Evolutionary conservation across 2,329 filamentous ascomycete species (phyloP), one percentile per base, ranked within the genome.

Genomic region (Trichocomaceae sp.): DNA sequence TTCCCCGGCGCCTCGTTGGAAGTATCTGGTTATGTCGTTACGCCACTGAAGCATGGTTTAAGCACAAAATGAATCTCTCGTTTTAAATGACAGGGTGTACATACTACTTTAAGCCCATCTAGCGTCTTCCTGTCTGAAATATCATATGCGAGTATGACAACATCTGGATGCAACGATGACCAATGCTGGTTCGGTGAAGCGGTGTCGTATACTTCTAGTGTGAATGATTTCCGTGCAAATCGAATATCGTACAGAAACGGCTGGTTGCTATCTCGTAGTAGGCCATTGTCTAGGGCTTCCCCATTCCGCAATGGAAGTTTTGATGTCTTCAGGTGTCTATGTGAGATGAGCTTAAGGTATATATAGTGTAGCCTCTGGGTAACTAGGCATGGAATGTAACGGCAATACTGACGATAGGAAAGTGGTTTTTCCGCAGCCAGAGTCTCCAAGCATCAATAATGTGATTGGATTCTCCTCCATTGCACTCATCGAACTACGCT

Each of bases 381-480:
- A n/a, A n/a, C n/a, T n/a, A 20, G 3, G 2, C 39, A 7, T n/a
- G 8, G 17, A 9, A 20, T 42, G 5, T 7, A 20, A 22, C 17
- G 19, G 10, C 22, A n/a, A 45, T 44, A 77, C 80, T 66, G 72
- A 83, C 79, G 81, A 81, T 58, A 85, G 68, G 59, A 85, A 84
- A 9, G 80, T 82, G 50, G 82, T 81, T 68, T 84, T 85, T 55
- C 82, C 82, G 46, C 82, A 80, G 50, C 78, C 80, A 37, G 75
- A 64, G 56, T 84, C 82, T 51, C 82, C 82, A 2, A 85, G 71
- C 15, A 85, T 70, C 6, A 85, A 72, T 49, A 85, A 58, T 4
- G 66, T 70, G 23, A 71, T 63, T 39, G 47, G 23, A 33, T 37
- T 47, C 35, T 54, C 50, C 5, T 41, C 55, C 55, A 54, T 57